Conservation (phyloP, 148 eudicot species). For the Linanthus parryae region DNA sequence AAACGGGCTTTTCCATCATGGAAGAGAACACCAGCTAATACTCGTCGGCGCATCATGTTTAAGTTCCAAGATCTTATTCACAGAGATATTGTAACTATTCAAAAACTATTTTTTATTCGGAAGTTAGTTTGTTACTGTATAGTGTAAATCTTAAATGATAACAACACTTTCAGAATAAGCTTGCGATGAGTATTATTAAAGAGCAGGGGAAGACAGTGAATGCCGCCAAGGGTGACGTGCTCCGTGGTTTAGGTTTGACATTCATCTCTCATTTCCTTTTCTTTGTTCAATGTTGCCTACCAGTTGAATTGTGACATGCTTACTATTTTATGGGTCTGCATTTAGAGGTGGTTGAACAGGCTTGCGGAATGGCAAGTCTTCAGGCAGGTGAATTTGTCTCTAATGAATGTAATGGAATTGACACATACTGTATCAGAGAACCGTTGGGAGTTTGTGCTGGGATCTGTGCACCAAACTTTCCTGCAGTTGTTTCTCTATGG, state of each 20-base stretch:
- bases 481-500: conserved; percentile 51
- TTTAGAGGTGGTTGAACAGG: conserved; percentile 62
- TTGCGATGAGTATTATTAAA: conserved; percentile 33
- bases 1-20: conserved; percentile 53
- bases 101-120: background rate
- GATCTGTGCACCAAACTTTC: conserved; percentile 43
- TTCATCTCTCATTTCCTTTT: conserved; percentile 1
- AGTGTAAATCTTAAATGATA: too few species aligned
- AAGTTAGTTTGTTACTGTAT: background rate
- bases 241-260: conserved; percentile 37
- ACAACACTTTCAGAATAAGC: conserved; percentile 34
- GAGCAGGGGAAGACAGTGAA: conserved; percentile 61
- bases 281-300: background rate
- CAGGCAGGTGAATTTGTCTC: conserved; percentile 48
- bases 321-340: conserved; percentile 6
- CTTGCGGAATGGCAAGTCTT: conserved; percentile 50
- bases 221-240: conserved; percentile 38
- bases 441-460: conserved; percentile 74
- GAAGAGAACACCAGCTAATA: conserved; percentile 42
- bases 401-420: conserved; percentile 41
- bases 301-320: too few species aligned
- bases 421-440: conserved; percentile 43
- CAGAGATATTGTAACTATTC: conserved; percentile 46
- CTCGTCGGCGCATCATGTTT: conserved; percentile 55
- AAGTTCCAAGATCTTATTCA: conserved; percentile 56